Evolutionary conservation across 176 grass and related monocot species (phyloP), one percentile per base, ranked within the genome.

Genomic region (Zea mays): DNA sequence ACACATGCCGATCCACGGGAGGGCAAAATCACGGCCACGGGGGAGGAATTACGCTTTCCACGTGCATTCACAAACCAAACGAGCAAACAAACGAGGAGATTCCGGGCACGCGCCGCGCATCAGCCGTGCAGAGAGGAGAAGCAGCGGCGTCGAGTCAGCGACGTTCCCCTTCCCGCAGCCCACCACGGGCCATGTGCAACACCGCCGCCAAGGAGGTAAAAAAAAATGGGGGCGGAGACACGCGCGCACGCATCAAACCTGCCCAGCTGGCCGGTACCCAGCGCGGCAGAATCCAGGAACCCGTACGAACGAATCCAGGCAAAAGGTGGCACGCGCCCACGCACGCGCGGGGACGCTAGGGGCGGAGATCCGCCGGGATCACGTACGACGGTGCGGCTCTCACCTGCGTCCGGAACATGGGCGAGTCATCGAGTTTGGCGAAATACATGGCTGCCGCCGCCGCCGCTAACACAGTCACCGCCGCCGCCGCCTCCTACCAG

Each of bases 321-420:
- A 62, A 62, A 62, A 60, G 16, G 41, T 4, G n/a, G 5, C 57
- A 47, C 59, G 8, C 21, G 21, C 39, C 8, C 49, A 39, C 41
- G 64, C 62, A 15, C 41, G 60, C 36, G 3, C 59, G 13, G 27
- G 47, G n/a, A 4, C 19, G 55, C 27, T 33, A 62, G 46, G 57
- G 54, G 19, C 41, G n/a, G 66, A 68, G 63, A 93, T 82, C 84
- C 81, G n/a, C 33, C 19, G 40, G 11, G 19, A 47, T 43, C 10
- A 61, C 4, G 21, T 8, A 61, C 4, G 21, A 27, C 0, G 4
- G 21, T 34, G 47, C 41, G 17, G 7, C 6, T 20, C 80, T 84
- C 77, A 93, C 91, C 91, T 93, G 85, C 65, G 88, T 93, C 58
- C 91, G 82, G 64, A 93, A 85, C 91, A 93, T 93, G 56, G 91